Evolutionary conservation across 805 yeast species (phyloP).

Genomic region (Yarrowia sp.): DNA sequence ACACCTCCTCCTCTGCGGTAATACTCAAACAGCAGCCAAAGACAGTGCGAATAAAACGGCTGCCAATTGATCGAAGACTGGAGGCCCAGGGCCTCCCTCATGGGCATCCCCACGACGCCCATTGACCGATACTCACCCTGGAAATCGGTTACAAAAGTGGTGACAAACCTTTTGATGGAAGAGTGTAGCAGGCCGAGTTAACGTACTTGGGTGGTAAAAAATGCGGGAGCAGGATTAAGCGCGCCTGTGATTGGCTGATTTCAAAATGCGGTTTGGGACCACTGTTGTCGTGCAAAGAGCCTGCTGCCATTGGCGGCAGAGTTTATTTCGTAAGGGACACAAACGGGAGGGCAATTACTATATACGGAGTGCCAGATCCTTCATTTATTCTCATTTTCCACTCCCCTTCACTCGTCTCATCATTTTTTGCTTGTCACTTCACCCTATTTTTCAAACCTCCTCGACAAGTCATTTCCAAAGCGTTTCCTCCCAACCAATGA

Average conservation of each 20-base stretch:
- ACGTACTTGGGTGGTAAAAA: slow-evolving; percentile 38
- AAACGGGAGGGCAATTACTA: too few relatives aligned
- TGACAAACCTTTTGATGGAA: slow-evolving; percentile 39
- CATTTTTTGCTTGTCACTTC: neutral
- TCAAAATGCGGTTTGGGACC: slow-evolving; percentile 12
- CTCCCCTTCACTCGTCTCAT: neutral
- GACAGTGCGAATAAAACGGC: neutral
- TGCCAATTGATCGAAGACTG: neutral
- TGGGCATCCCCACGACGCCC: neutral
- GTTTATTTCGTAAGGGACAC: neutral
- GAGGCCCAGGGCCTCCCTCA: neutral
- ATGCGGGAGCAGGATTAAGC: slow-evolving; percentile 32
- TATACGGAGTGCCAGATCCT: too few relatives aligned
- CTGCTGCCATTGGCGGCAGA: slow-evolving; percentile 23
- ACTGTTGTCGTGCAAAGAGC: neutral
- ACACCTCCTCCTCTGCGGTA: too few relatives aligned
- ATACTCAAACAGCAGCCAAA: too few relatives aligned
- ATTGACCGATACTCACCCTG: slow-evolving; percentile 25
- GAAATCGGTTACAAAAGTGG: slow-evolving; percentile 39
- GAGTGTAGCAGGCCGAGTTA: slow-evolving; percentile 38
- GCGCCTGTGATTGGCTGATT: slow-evolving; percentile 33
- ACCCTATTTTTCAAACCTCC: neutral
- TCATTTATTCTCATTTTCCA: neutral
- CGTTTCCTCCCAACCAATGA: slow-evolving; percentile 32
- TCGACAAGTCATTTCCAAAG: too few relatives aligned